A percentile compares a stretch with the other conserved stretches of the same genome.
phyloP scores from a whole-genome alignment of 768 basidiomycete species.

The Porpolomopsis calyptriformis region DNA sequence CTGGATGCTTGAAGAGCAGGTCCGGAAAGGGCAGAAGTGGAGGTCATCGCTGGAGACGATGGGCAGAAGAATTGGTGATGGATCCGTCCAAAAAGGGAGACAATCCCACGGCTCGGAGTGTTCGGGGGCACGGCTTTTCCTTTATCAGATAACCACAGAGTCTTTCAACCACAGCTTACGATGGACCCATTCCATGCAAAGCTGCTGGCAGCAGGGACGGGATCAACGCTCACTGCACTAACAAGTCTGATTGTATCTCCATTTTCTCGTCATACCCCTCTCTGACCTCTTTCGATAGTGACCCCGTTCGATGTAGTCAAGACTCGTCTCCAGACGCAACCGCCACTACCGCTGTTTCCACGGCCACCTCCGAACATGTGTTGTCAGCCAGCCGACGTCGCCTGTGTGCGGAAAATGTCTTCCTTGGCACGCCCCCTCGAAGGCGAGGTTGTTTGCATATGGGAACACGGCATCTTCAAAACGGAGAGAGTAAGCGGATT shows the following conservation, averaged over 20 bases:
- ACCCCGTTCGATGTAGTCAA: constrained; percentile 99
- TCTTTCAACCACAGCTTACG: constrained; percentile 1
- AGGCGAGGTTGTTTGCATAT: constrained; percentile 65
- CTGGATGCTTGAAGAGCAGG: constrained; percentile 69
- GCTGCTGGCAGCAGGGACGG: constrained; percentile 67
- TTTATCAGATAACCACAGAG: constrained; percentile 27
- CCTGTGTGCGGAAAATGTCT: constrained; percentile 70
- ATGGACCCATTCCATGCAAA: constrained; percentile 77
- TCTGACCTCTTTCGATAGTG: constrained; percentile 48
- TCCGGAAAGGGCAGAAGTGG: constrained; percentile 44
- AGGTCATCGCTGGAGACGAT: constrained; percentile 17
- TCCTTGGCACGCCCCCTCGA: constrained; percentile 50
- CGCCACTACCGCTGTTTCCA: constrained; percentile 43
- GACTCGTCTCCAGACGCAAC: constrained; percentile 90
- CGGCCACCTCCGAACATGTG: constrained; percentile 47
- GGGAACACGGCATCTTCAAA: constrained; percentile 61
- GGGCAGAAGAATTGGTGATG: constrained; percentile 8
- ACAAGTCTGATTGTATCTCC: constrained; percentile 45
- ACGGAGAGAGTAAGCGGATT: constrained; percentile 76
- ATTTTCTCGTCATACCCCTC: background rate
- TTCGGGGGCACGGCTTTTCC: background rate
- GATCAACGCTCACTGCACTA: constrained; percentile 71
- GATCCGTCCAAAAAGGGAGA: background rate
- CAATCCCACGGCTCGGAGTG: background rate
- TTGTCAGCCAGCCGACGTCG: constrained; percentile 52